Evolutionary conservation across 2,329 filamentous ascomycete genomes (phyloP).

Genomic region (Chaetomiaceae sp.): DNA sequence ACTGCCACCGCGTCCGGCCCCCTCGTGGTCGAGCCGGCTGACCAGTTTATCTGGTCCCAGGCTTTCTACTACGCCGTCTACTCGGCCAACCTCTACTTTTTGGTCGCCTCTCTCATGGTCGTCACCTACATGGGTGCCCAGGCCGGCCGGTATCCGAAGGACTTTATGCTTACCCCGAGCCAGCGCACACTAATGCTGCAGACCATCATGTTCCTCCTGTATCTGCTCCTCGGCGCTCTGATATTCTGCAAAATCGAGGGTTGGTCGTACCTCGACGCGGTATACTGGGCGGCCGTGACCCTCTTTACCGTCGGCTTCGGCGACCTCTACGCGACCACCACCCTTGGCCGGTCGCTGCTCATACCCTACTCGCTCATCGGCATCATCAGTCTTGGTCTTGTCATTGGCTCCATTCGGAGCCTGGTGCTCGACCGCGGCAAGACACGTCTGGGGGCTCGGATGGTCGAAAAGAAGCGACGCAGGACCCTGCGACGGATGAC

Average conservation of each 20-base stretch:
- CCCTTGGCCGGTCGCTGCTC: conserved; percentile 64
- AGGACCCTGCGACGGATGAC: conserved; percentile 43
- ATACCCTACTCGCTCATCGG: conserved; percentile 82
- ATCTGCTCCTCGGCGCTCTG: conserved; percentile 71
- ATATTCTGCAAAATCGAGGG: conserved; percentile 69
- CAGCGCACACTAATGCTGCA: conserved; percentile 88
- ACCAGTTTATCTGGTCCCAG: conserved; percentile 65
- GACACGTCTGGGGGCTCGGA: conserved; percentile 50
- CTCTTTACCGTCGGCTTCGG: conserved; percentile 62
- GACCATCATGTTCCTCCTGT: conserved; percentile 79
- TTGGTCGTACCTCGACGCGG: conserved; percentile 72
- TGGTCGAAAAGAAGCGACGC: conserved; percentile 57
- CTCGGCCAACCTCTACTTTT: conserved; percentile 72
- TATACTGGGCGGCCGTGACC: conserved; percentile 75
- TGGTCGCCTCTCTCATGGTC: conserved; percentile 71
- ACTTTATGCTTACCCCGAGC: conserved; percentile 72
- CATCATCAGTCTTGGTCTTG: conserved; percentile 77
- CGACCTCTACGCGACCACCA: conserved; percentile 46
- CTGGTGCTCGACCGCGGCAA: conserved; percentile 57
- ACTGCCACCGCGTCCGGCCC: conserved; percentile 61
- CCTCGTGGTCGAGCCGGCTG: conserved; percentile 39
- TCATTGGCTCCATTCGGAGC: conserved; percentile 73
- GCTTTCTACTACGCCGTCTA: conserved; percentile 85
- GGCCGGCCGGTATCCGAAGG: conserved; percentile 64
- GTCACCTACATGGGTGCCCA: conserved; percentile 76